Base-by-base conservation (phyloP, 2,329 filamentous ascomycete species). In the Fusarium humuli region DNA sequence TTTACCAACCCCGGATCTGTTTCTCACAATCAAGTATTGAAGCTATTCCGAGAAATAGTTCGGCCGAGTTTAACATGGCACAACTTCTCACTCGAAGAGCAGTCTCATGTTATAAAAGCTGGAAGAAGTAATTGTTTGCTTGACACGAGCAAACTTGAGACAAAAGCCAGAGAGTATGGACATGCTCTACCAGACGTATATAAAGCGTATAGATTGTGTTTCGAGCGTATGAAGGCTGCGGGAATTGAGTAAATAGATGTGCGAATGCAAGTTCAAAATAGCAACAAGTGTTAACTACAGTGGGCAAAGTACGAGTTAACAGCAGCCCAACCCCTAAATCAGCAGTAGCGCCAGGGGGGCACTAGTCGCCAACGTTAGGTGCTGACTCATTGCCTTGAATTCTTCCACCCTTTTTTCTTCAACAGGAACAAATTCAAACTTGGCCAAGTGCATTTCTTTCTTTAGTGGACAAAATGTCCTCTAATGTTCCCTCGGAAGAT, bases 1-100 rank as follows among this genome's bases (percentile, higher is more conserved):
- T 91, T 91, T 78, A 91, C 89, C 65, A 92, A 91, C 79, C 90
- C 90, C 1, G 90, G 89, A 14, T 87, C 88, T 68, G 91, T 92
- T 77, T 90, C 88, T n/a, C 89, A 91, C 80, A 91, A 91, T 77
- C 88, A 91, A 79, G 88, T 92, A 9, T 81, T 92, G 41, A 72
- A 80, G 4, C 80, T 92, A 44, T 91, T 91, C 80, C 86, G 85
- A 73, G 84, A 91, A 67, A 88, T 90, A 69, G 85, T 92, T 40
- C 84, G 88, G 42, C 89, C 89, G 3, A 77, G 75, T 29, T 87
- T 90, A 72, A 83, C 81, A 42, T 91, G 88, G 88, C 84, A 86
- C 81, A 92, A 91, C 81, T 92, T 91, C 75, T 85, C 83, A 4
- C 76, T 91, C 44, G 88, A 90, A 73, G 88, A 91, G 79, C 89